These are phyloP conservation scores for Suhomyces ambrosiae DNA, from an alignment of 1,139 yeast species.

Conservation along the genomic window DNA sequence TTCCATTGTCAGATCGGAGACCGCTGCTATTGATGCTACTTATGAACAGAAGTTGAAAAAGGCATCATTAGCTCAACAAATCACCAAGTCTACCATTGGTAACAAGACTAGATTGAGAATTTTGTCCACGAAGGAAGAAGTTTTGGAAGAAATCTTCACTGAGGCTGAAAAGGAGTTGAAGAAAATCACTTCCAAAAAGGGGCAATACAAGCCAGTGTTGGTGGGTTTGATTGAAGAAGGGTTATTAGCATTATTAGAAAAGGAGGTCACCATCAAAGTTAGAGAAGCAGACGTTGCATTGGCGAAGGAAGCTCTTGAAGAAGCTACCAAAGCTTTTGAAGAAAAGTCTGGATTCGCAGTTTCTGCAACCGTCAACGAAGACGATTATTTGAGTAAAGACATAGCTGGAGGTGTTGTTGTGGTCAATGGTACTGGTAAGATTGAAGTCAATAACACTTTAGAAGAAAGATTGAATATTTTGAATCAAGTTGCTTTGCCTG, in stretches of 20 bases:
- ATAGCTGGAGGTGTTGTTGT: conserved; percentile 86
- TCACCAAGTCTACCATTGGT: conserved; percentile 90
- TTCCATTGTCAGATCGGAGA: conserved; percentile 88
- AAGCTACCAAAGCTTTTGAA: conserved; percentile 66
- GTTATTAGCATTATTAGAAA: conserved; percentile 72
- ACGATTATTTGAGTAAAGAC: conserved; percentile 57
- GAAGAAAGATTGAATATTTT: conserved; percentile 89
- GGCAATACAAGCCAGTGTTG: conserved; percentile 68
- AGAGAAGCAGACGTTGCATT: conserved; percentile 67
- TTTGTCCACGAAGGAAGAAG: conserved; percentile 82
- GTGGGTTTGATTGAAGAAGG: conserved; percentile 85
- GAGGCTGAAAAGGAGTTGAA: conserved; percentile 66
- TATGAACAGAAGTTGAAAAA: conserved; percentile 87
- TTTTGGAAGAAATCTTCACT: conserved; percentile 72
- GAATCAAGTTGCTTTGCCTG: conserved; percentile 86
- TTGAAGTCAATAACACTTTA: conserved; percentile 87
- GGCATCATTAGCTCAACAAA: conserved; percentile 91
- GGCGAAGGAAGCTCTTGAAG: conserved; percentile 63
- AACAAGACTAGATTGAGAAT: conserved; percentile 93
- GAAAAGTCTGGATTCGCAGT: conserved; percentile 56
- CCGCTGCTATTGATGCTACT: conserved; percentile 79
- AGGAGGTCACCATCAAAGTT: conserved; percentile 61
- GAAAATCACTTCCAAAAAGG: conserved; percentile 47
- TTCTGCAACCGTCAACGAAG: conserved; percentile 55
- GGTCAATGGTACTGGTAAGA: conserved; percentile 72